Evolutionary conservation across 2,329 filamentous ascomycete genomes (phyloP), one percentile per base, ranked within the genome.

Genomic region (Xylaria hypoxylon): DNA sequence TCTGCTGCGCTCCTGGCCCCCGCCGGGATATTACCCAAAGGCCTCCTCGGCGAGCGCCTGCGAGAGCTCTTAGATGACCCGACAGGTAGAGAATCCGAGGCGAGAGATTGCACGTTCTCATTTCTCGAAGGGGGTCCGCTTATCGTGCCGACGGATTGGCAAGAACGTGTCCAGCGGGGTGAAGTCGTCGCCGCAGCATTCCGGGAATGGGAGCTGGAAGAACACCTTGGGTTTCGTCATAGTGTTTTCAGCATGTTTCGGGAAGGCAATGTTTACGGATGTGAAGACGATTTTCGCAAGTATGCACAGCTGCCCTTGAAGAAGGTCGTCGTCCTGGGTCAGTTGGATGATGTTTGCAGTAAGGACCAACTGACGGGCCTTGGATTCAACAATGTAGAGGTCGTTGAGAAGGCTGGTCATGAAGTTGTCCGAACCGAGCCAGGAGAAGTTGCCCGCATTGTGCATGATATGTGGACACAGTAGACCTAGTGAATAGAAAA

Each of bases 181-280:
- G 64, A 69, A 38, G 13, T 65, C 31, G 61, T 69, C 8, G 60
- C 67, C 15, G 61, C 67, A 15, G 67, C 67, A 1, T 15, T 69
- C 2, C 45, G 58, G 3, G 44, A 62, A 2, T 69, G 67, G 67
- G 61, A 69, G 50, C 35, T 67, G 6, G n/a, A 55, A 4, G 64
- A 59, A 13, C 67, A 69, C 33, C 5, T 19, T 2, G 67, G 67
- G 0, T 62, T 67, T 19, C 15, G 33, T 1, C 42, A 59, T 15
- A 69, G 64, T 24, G 60, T 69, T 4, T 40, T 64, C n/a, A 67
- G 60, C 44, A 67, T 69, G 47, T 64, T 64, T 13, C 52, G 40
- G 1, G 63, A 63, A 17, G 59, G 45, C 26, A 63, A 60, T 15
- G 44, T 62, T 7, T 67, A 55, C 35, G 67, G 64, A 4, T 40